Evolutionary conservation across 2,329 filamentous ascomycete genomes (phyloP), one percentile per base, ranked within the genome.

Genomic region (Fusarium musae): DNA sequence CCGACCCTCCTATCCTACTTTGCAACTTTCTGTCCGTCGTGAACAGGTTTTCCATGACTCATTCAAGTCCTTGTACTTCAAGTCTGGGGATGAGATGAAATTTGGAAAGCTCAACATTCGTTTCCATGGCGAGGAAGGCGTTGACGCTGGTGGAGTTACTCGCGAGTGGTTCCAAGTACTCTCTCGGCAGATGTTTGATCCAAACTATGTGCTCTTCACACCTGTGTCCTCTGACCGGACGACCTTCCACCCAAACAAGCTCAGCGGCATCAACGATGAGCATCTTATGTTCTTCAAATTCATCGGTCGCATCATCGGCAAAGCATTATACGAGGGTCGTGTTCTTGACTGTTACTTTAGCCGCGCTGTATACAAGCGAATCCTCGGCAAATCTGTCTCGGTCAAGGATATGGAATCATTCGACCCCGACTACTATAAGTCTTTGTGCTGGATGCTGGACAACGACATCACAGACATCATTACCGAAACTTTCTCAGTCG

Each of bases 371-470:
- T 99, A 99, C 88, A 98, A 98, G 86, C 93, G 94, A 75, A 98
- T 99, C 73, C 90, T 99, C 34, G 94, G 96, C 80, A 97, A 97
- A 82, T 91, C 94, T 7, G 96, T 98, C 44, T 98, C 95, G 13
- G 93, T 99, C 83, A 99, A 99, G 85, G 96, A 99, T 79, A 98
- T 99, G 95, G 96, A 99, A 83, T 98, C 95, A 28, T 93, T 99
- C 70, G 96, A 99, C 81, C 92, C 97, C 7, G 96, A 99, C 79
- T 99, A 99, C 85, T 98, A 98, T 90, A 99, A 98, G 83, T 98
- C 96, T 19, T 88, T 99, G 28, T 91, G 96, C 69, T 99, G 97
- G 97, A 98, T 99, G 91, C 87, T 98, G 65, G 94, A 97, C 80
- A 98, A 99, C 78, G 96, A 99, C 80, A 99, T 99, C 77, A 97